These are phyloP conservation scores for Cenchrus fungigraminus DNA, from an alignment of 176 grass and related monocot genomes.

Conservation along the genomic window DNA sequence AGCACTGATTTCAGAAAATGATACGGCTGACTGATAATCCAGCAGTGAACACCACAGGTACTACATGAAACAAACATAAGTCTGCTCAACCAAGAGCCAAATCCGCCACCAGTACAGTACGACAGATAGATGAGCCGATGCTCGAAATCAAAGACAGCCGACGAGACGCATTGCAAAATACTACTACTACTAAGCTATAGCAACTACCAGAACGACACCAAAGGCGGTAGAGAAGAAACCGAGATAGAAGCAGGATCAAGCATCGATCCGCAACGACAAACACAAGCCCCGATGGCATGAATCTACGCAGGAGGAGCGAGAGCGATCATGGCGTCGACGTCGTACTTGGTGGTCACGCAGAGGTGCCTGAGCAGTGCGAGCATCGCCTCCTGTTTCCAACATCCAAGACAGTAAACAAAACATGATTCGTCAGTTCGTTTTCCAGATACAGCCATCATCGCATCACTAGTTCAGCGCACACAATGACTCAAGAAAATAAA, in stretches of 20 bases:
- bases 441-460: not conserved
- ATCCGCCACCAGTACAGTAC: too few relatives aligned
- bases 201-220: not conserved
- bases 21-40: too few relatives aligned
- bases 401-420: not conserved
- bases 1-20: too few relatives aligned
- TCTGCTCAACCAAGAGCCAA: too few relatives aligned
- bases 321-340: not conserved
- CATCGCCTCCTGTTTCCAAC: not conserved
- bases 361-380: not conserved
- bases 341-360: not conserved
- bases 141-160: too few relatives aligned
- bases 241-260: not conserved
- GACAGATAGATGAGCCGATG: too few relatives aligned
- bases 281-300: not conserved
- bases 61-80: too few relatives aligned
- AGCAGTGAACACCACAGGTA: too few relatives aligned
- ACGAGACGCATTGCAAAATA: too few relatives aligned
- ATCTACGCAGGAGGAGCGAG: not conserved
- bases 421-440: not conserved
- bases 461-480: not conserved
- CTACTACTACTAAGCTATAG: not conserved
- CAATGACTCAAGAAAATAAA: not conserved
- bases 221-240: not conserved
- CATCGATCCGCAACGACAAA: not conserved